Evolutionary conservation across 164 flowering plant genomes (phyloP).

Genomic region (Buxus sempervirens): DNA sequence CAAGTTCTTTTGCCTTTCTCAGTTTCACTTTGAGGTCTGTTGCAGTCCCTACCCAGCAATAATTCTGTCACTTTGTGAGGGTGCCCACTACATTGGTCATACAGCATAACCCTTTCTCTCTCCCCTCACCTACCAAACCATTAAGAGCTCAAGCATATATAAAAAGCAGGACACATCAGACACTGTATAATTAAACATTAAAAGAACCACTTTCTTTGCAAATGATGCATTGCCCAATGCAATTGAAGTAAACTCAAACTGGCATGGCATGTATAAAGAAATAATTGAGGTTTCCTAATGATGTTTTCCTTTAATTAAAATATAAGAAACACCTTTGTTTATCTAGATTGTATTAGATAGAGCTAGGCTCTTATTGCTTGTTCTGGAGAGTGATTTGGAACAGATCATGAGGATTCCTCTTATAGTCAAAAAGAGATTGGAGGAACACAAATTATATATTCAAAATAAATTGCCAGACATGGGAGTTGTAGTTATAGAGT

Average conservation of each 20-base stretch:
- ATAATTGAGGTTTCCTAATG: not conserved
- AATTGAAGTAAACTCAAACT: not conserved
- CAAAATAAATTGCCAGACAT: too few species aligned
- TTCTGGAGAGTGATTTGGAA: conserved; percentile 1
- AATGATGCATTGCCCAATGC: conserved; percentile 8
- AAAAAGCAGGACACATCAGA: too few species aligned
- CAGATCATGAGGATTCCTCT: conserved; percentile 12
- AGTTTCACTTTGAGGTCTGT: too few species aligned
- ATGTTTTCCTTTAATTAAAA: not conserved
- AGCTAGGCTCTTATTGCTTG: not conserved
- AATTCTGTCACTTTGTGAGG: too few species aligned
- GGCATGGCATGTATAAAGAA: not conserved
- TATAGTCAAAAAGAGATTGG: not conserved
- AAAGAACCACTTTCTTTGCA: conserved; percentile 6
- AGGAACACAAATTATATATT: not conserved
- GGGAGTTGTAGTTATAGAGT: too few species aligned
- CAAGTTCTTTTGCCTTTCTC: too few species aligned
- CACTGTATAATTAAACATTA: too few species aligned
- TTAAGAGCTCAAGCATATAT: too few species aligned
- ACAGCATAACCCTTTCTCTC: too few species aligned
- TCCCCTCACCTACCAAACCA: too few species aligned
- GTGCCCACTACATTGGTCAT: too few species aligned
- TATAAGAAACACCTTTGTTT: not conserved
- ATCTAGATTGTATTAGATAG: not conserved
- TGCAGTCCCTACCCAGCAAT: too few species aligned